Evolutionary conservation across 1,284 basidiomycete species (phyloP).

Genomic region (Trichosporon ovoides): DNA sequence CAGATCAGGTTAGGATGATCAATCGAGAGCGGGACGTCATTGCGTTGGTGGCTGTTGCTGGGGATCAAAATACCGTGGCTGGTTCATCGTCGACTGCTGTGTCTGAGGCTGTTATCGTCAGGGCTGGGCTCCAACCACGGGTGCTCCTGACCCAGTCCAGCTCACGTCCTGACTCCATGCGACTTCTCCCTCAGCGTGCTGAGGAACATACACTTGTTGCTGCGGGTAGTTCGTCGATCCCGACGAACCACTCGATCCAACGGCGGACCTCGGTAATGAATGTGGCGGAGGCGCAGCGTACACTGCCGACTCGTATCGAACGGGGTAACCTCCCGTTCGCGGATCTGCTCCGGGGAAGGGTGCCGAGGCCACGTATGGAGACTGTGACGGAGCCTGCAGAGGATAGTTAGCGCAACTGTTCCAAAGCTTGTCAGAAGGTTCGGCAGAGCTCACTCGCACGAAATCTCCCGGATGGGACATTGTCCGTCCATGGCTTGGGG

Average conservation of each 20-base stretch:
- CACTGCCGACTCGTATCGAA: slow-evolving; percentile 34
- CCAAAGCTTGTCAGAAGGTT: slow-evolving; percentile 6
- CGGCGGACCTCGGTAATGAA: slow-evolving; percentile 23
- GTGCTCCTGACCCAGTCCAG: slow-evolving; percentile 15
- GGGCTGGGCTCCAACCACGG: slow-evolving; percentile 20
- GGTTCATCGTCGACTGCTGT: slow-evolving; percentile 1
- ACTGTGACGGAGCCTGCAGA: slow-evolving; percentile 38
- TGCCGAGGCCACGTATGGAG: slow-evolving; percentile 34
- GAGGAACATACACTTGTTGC: slow-evolving; percentile 14
- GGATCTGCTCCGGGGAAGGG: slow-evolving; percentile 33
- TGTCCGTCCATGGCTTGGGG: slow-evolving; percentile 19
- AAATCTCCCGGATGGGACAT: slow-evolving; percentile 23
- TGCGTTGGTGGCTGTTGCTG: neutral
- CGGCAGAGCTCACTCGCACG: slow-evolving; percentile 19
- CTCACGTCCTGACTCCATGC: slow-evolving; percentile 24
- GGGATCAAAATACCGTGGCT: slow-evolving; percentile 1
- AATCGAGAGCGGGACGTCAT: neutral
- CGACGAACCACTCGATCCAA: slow-evolving; percentile 10
- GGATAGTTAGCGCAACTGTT: neutral
- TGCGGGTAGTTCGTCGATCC: slow-evolving; percentile 14
- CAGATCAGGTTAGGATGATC: no score
- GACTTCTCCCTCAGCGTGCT: slow-evolving; percentile 16
- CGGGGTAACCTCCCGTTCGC: slow-evolving; percentile 23
- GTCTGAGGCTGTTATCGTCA: slow-evolving; percentile 9
- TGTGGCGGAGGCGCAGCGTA: slow-evolving; percentile 28